Percentiles rank a stretch among this genome's conserved stretches.
Evolutionary conservation across 805 yeast species (phyloP).

Genomic region (Priceomyces carsonii): DNA sequence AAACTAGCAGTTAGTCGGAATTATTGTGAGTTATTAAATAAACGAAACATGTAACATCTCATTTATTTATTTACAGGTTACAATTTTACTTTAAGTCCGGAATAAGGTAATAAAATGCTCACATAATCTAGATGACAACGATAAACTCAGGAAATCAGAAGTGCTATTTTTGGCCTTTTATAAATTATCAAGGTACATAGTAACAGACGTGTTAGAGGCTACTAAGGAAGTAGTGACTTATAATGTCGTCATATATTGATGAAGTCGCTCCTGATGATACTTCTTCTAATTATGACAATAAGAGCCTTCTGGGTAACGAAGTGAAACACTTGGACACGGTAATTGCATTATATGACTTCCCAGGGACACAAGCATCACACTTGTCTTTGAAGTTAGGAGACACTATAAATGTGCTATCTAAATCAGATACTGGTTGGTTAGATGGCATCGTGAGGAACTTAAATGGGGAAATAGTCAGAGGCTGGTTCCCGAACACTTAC

Average conservation of each 20-base stretch:
- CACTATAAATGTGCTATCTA: conserved; percentile 65
- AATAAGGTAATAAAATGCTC: no score
- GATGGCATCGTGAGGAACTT: conserved; percentile 59
- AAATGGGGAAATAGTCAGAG: conserved; percentile 52
- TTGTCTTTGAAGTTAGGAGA: conserved; percentile 64
- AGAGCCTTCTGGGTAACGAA: conserved; percentile 10
- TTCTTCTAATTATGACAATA: conserved; percentile 25
- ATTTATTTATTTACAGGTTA: no score
- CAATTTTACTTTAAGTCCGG: no score
- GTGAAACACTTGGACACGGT: conserved; percentile 55
- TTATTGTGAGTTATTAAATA: no score
- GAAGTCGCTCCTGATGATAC: conserved; percentile 44
- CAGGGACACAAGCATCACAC: conserved; percentile 51
- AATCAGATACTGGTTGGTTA: conserved; percentile 79
- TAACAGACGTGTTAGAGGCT: background rate
- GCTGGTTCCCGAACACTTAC: conserved; percentile 83
- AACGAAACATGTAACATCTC: no score
- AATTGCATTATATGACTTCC: conserved; percentile 56
- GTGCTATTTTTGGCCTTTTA: no score
- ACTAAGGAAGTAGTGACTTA: background rate
- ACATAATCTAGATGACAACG: no score
- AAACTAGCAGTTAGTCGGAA: no score
- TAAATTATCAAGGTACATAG: no score
- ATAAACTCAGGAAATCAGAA: no score
- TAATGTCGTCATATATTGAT: conserved; percentile 25